A percentile compares a stretch with the other conserved stretches of the same genome.
Conservation (phyloP, 305 asterid species). For the Ruellia speciosa region DNA sequence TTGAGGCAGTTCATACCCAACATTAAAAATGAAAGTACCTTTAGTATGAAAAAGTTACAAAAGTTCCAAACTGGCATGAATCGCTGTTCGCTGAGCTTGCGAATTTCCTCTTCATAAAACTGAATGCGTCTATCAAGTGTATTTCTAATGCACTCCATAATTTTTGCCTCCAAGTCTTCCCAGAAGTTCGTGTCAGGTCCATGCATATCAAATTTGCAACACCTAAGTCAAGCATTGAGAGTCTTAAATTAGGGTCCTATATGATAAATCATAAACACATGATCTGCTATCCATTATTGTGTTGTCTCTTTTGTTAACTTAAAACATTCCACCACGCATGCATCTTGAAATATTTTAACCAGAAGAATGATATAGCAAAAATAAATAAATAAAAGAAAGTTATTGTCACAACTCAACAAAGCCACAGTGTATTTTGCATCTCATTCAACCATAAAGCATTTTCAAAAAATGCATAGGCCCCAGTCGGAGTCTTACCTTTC, state of each 20-base stretch:
- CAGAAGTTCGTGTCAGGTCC: slow-evolving; percentile 82
- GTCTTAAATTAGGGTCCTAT: slow-evolving; percentile 20
- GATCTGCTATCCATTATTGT: background rate
- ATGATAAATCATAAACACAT: background rate
- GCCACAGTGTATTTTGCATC: slow-evolving; percentile 9
- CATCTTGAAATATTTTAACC: slow-evolving; percentile 5
- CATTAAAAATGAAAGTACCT: slow-evolving; percentile 34
- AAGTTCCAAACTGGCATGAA: slow-evolving; percentile 97
- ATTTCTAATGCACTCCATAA: slow-evolving; percentile 81
- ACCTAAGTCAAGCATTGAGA: slow-evolving; percentile 43
- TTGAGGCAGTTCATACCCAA: background rate
- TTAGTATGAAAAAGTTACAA: slow-evolving; percentile 88
- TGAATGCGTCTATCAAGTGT: slow-evolving; percentile 89
- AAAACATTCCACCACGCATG: background rate
- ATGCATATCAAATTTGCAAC: slow-evolving; percentile 86
- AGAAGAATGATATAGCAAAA: background rate
- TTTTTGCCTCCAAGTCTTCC: slow-evolving; percentile 87
- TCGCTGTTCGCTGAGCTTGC: slow-evolving; percentile 95
- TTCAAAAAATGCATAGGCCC: slow-evolving; percentile 16
- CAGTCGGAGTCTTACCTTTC: slow-evolving; percentile 54
- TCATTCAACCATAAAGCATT: slow-evolving; percentile 10
- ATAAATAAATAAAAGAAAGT: background rate
- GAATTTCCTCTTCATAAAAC: slow-evolving; percentile 94
- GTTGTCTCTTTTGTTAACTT: background rate
- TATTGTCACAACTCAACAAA: slow-evolving; percentile 11